Evolutionary conservation across 2,329 filamentous ascomycete genomes (phyloP).

Genomic region (Alternaria metachromatica): DNA sequence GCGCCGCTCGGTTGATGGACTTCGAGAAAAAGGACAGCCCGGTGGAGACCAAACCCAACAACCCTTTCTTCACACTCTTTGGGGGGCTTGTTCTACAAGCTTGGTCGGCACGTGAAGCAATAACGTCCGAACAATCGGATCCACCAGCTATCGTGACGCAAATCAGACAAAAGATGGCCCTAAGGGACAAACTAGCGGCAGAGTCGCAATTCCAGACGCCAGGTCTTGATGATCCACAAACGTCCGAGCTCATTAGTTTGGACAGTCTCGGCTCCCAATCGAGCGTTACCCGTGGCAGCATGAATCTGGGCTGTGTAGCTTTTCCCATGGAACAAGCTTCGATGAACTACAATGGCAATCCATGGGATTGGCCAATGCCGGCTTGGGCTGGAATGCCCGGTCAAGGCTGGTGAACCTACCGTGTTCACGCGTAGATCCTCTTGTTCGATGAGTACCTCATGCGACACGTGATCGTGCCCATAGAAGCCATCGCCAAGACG

Average conservation of each 20-base stretch:
- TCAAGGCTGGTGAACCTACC: slow-evolving; percentile 8
- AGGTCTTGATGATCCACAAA: not conserved
- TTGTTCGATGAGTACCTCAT: not conserved
- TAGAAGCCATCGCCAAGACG: not conserved
- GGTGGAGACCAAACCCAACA: slow-evolving; percentile 18
- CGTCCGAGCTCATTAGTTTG: not conserved
- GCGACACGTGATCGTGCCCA: not conserved
- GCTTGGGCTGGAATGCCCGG: slow-evolving; percentile 10
- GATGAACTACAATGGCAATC: not conserved
- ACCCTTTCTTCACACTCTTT: slow-evolving; percentile 52
- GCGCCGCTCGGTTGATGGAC: slow-evolving; percentile 45
- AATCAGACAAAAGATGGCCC: slow-evolving; percentile 5
- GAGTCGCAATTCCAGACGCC: not conserved
- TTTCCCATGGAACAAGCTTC: slow-evolving; percentile 5
- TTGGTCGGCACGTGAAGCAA: slow-evolving; percentile 24
- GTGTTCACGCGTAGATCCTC: not conserved
- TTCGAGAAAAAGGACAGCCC: slow-evolving; percentile 20
- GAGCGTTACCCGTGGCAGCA: not conserved
- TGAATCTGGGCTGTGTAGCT: not conserved
- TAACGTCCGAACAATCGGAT: not conserved
- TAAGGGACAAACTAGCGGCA: not conserved
- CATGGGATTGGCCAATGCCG: slow-evolving; percentile 12
- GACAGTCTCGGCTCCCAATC: not conserved
- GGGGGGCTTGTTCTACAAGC: slow-evolving; percentile 65
- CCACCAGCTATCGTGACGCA: slow-evolving; percentile 14